Evolutionary conservation across 805 yeast species (phyloP).

Genomic region (Saccharomycopsis synnaedendra): DNA sequence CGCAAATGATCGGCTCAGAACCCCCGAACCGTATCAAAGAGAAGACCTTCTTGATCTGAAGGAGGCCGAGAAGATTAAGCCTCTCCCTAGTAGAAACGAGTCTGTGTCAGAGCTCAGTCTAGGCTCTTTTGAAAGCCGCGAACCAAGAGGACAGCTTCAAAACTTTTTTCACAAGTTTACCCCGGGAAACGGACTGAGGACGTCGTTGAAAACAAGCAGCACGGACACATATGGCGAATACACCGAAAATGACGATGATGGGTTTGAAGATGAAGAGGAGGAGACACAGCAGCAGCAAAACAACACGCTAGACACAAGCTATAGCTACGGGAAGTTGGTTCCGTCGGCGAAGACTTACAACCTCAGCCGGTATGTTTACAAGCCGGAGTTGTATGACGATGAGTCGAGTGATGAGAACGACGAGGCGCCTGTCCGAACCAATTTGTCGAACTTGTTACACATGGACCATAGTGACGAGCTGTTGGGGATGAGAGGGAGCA

Average conservation of each 20-base stretch:
- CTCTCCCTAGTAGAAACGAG: not conserved
- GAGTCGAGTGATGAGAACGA: slow-evolving; percentile 6
- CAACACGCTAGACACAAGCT: not conserved
- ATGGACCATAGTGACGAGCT: too few relatives aligned
- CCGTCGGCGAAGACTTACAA: slow-evolving; percentile 11
- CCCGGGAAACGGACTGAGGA: not conserved
- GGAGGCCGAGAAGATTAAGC: not conserved
- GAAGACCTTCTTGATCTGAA: not conserved
- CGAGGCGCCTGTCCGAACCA: not conserved
- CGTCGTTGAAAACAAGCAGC: not conserved
- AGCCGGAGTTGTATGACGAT: slow-evolving; percentile 11
- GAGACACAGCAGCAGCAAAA: not conserved
- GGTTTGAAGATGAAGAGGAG: slow-evolving; percentile 3
- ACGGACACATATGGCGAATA: slow-evolving; percentile 5
- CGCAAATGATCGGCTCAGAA: slow-evolving; percentile 11
- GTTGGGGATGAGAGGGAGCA: too few relatives aligned
- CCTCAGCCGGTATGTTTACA: slow-evolving; percentile 9
- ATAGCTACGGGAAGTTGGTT: slow-evolving; percentile 2
- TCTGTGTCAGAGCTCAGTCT: not conserved
- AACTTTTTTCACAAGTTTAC: slow-evolving; percentile 12
- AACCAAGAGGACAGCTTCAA: not conserved
- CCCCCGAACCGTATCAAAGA: slow-evolving; percentile 15
- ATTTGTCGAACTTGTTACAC: too few relatives aligned
- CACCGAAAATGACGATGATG: slow-evolving; percentile 4
- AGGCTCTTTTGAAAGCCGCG: too few relatives aligned